A percentile compares a stretch with the other conserved stretches of the same genome.
Evolutionary conservation across 352 stramenopile genomes (phyloP).

Genomic region (Stramenopiles sp.): DNA sequence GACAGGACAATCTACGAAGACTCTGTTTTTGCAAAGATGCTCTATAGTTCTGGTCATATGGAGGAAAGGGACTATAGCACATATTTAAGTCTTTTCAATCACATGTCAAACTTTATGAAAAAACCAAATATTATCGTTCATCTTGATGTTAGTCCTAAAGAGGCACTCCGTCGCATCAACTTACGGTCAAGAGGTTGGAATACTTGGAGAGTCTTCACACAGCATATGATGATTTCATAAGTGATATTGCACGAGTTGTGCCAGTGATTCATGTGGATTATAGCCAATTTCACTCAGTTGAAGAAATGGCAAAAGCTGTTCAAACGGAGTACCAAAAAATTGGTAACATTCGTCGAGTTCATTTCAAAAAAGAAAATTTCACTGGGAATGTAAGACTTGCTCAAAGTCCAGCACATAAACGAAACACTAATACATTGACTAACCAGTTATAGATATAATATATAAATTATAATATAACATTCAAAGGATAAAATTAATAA

Average conservation of each 20-base stretch:
- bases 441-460: too few species aligned
- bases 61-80: constrained; percentile 9
- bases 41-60: constrained; percentile 8
- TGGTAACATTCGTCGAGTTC: constrained; percentile 10
- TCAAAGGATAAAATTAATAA: too few species aligned
- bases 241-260: constrained; percentile 7
- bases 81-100: constrained; percentile 9
- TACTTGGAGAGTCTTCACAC: constrained; percentile 11
- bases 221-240: constrained; percentile 10
- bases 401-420: too few species aligned
- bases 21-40: constrained; percentile 10
- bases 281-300: constrained; percentile 4
- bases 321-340: constrained; percentile 1
- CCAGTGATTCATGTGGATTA: constrained; percentile 11
- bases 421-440: too few species aligned
- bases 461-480: too few species aligned
- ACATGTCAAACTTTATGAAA: constrained; percentile 10
- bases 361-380: too few species aligned
- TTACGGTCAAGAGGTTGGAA: constrained; percentile 1
- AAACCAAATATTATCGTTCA: constrained; percentile 8
- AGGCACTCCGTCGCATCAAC: constrained; percentile 6
- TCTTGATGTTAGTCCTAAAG: constrained; percentile 10
- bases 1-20: constrained; percentile 12
- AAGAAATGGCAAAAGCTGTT: constrained; percentile 7
- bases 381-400: too few species aligned